These are phyloP conservation scores for Trifolium dubium DNA, from an alignment of 306 rosid species.

Conservation along the genomic window DNA sequence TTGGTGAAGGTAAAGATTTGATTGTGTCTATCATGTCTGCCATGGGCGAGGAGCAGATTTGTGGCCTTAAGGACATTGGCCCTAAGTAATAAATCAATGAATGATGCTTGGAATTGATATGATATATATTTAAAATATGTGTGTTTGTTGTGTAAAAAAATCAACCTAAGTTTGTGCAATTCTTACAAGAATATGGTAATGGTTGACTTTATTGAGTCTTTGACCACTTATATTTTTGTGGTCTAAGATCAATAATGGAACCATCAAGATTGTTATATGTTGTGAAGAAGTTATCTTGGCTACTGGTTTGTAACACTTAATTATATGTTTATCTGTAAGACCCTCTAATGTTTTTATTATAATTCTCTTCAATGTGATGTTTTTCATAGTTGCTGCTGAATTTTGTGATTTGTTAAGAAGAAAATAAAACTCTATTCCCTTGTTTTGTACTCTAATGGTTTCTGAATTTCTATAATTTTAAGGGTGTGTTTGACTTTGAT, in stretches of 20 bases:
- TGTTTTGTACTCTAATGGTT: background rate
- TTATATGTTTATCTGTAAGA: constrained; percentile 6
- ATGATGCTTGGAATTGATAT: constrained; percentile 36
- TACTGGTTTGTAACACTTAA: constrained; percentile 21
- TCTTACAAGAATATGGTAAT: constrained; percentile 51
- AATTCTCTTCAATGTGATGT: constrained; percentile 5
- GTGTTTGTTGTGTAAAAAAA: constrained; percentile 45
- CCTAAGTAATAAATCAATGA: constrained; percentile 63
- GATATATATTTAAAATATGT: constrained; percentile 34
- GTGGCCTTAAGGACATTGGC: constrained; percentile 86
- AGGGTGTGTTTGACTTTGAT: too few species aligned
- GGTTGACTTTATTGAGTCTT: constrained; percentile 43
- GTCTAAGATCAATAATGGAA: constrained; percentile 24
- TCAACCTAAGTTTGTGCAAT: constrained; percentile 41
- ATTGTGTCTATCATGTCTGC: constrained; percentile 94
- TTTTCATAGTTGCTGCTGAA: background rate
- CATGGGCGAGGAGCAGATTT: constrained; percentile 99
- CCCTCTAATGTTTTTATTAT: constrained; percentile 8
- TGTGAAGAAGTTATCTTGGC: constrained; percentile 44
- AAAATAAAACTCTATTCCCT: background rate
- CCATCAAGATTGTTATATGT: constrained; percentile 30
- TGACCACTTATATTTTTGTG: constrained; percentile 42
- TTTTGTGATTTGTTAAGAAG: background rate
- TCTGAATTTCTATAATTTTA: background rate
- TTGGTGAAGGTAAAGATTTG: constrained; percentile 85